Percentiles rank a stretch among this genome's conserved stretches.
Evolutionary conservation across 768 basidiomycete species (phyloP).

Genomic region (Sutorius australiensis): DNA sequence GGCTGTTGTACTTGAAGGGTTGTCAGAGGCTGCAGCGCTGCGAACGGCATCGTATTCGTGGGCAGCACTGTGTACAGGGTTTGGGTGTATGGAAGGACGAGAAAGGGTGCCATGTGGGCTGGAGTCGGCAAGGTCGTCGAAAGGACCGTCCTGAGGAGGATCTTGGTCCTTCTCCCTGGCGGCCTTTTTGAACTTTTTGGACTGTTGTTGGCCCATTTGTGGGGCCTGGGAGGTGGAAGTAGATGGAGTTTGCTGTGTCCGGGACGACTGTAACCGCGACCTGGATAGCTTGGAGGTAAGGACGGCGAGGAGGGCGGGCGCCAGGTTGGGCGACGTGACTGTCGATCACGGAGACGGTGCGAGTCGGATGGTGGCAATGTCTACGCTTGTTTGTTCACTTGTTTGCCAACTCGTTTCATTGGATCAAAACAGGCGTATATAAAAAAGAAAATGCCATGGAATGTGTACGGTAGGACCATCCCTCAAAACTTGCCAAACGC

Average conservation of each 20-base stretch:
- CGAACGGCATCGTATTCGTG: conserved; percentile 33
- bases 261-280: conserved; percentile 70
- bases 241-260: conserved; percentile 58
- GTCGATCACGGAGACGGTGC: conserved; percentile 27
- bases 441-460: conserved; percentile 18
- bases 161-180: conserved; percentile 69
- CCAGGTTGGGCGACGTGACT: conserved; percentile 54
- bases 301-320: conserved; percentile 75
- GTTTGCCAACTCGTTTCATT: conserved; percentile 21
- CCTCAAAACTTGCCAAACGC: conserved; percentile 90
- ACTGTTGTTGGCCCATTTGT: conserved; percentile 81
- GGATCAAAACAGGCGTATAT: conserved; percentile 23
- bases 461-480: conserved; percentile 13
- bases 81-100: conserved; percentile 40
- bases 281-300: conserved; percentile 66
- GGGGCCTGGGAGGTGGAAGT: conserved; percentile 35
- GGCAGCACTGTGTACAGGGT: conserved; percentile 39
- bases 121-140: conserved; percentile 37
- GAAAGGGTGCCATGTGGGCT: conserved; percentile 42
- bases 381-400: conserved; percentile 34
- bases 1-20: conserved; percentile 31
- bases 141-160: conserved; percentile 36
- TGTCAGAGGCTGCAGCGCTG: conserved; percentile 32
- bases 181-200: conserved; percentile 73
- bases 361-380: conserved; percentile 22